A percentile compares a stretch with the other conserved stretches of the same genome.
Conservation (phyloP, 768 basidiomycete genomes). For the Amanita fuliginea region DNA sequence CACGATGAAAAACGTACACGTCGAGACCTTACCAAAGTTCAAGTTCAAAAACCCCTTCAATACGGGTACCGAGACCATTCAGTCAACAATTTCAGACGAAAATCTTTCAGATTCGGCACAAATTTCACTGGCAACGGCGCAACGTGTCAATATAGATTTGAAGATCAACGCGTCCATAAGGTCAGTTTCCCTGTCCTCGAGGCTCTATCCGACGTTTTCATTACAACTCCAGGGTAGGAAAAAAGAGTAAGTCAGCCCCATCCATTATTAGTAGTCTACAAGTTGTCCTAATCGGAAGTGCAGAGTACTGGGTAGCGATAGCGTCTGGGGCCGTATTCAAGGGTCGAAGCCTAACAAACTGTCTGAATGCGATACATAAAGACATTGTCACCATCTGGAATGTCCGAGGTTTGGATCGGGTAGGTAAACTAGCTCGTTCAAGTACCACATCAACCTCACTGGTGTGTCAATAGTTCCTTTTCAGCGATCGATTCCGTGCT, state of each 20-base stretch:
- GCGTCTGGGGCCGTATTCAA: not conserved
- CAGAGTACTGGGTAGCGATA: not conserved
- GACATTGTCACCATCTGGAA: slow-evolving; percentile 1
- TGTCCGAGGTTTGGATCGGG: not conserved
- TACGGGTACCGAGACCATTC: not conserved
- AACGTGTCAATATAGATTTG: not conserved
- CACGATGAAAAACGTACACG: not conserved
- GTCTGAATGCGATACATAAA: not conserved
- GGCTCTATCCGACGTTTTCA: not conserved
- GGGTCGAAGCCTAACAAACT: not conserved
- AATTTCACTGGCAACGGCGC: not conserved
- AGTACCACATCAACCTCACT: too few relatives aligned
- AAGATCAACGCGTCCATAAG: not conserved
- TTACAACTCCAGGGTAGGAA: not conserved
- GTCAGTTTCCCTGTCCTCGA: not conserved
- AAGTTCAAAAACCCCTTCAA: not conserved
- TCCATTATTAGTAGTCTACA: too few relatives aligned
- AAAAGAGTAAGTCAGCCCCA: not conserved
- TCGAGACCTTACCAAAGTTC: not conserved
- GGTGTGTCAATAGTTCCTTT: not conserved
- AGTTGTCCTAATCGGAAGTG: not conserved
- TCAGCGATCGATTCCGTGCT: not conserved
- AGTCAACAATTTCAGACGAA: not conserved
- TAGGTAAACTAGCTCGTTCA: not conserved
- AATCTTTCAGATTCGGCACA: not conserved